Percentiles rank a stretch among this genome's conserved stretches.
These are phyloP conservation scores for Clitoria ternatea DNA, from an alignment of 306 rosid genomes.

Conservation along the genomic window DNA sequence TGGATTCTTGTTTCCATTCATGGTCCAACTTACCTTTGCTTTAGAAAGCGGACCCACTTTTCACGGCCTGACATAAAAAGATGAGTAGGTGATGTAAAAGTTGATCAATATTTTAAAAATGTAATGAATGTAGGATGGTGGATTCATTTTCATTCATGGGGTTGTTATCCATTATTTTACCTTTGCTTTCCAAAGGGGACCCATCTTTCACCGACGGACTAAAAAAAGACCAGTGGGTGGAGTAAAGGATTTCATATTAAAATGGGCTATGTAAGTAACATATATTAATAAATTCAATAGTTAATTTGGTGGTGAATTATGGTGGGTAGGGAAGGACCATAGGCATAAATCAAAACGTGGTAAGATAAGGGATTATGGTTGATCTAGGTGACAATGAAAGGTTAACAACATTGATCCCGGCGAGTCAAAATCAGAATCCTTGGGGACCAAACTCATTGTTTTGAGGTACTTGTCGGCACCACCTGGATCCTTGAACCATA, in stretches of 20 bases:
- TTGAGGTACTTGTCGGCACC: too few relatives aligned
- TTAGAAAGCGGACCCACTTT: conserved; percentile 26
- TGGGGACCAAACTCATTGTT: not conserved
- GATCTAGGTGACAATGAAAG: conserved; percentile 26
- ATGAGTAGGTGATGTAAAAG: conserved; percentile 23
- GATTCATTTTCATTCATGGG: not conserved
- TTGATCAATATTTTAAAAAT: conserved; percentile 7
- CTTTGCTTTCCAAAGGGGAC: conserved; percentile 13
- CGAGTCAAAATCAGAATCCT: not conserved
- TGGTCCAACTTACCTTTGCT: not conserved
- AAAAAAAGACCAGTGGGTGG: conserved; percentile 7
- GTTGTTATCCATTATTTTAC: conserved; percentile 5
- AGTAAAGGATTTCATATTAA: conserved; percentile 6
- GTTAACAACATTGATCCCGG: conserved; percentile 6
- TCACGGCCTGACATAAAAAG: conserved; percentile 34
- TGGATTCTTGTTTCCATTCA: not conserved
- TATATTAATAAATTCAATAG: not conserved
- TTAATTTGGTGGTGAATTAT: conserved; percentile 1
- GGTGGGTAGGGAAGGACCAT: conserved; percentile 13
- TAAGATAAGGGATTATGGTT: conserved; percentile 9
- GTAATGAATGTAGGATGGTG: conserved; percentile 15
- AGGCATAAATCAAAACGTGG: not conserved
- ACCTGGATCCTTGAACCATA: too few relatives aligned
- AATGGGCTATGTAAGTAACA: not conserved
- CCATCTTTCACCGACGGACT: conserved; percentile 39